phyloP scores from a whole-genome alignment of 352 stramenopile species.

The Discostella stelligera region DNA sequence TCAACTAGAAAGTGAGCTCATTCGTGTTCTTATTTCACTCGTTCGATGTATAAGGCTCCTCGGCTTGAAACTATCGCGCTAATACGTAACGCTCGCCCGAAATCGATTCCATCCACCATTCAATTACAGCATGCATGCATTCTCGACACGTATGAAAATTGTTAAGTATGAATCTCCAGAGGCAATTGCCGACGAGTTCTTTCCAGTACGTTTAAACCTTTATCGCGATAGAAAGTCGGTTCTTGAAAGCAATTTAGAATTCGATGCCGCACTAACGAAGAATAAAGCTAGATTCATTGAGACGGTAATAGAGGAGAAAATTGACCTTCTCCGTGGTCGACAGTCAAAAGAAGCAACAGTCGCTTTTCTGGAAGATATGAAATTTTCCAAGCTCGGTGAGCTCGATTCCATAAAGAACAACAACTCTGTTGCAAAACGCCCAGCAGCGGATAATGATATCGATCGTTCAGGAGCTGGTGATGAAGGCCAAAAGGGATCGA shows the following conservation, averaged over 20 bases:
- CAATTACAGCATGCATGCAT: slow-evolving; percentile 89
- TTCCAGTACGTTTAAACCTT: slow-evolving; percentile 87
- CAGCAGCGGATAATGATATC: slow-evolving; percentile 1
- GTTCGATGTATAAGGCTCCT: not conserved
- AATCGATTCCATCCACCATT: not conserved
- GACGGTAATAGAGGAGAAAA: slow-evolving; percentile 87
- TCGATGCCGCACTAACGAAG: slow-evolving; percentile 88
- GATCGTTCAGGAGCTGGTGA: slow-evolving; percentile 10
- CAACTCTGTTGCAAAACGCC: slow-evolving; percentile 49
- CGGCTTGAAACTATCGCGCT: not conserved
- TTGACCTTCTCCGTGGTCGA: slow-evolving; percentile 92
- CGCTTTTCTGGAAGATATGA: slow-evolving; percentile 85
- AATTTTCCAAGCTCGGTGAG: slow-evolving; percentile 82
- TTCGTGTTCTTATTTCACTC: not conserved
- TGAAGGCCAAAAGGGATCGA: slow-evolving; percentile 20
- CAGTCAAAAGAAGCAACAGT: slow-evolving; percentile 89
- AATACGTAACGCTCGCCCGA: not conserved
- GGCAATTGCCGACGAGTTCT: slow-evolving; percentile 93
- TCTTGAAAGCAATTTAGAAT: slow-evolving; percentile 84
- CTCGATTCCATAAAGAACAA: slow-evolving; percentile 73
- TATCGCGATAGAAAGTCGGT: slow-evolving; percentile 91
- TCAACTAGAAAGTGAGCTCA: slow-evolving; percentile 87
- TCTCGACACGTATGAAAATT: slow-evolving; percentile 89
- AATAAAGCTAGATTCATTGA: slow-evolving; percentile 97
- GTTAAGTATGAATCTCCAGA: slow-evolving; percentile 90